Base-by-base conservation (phyloP, 805 yeast genomes). In the Naumovozyma castellii region DNA sequence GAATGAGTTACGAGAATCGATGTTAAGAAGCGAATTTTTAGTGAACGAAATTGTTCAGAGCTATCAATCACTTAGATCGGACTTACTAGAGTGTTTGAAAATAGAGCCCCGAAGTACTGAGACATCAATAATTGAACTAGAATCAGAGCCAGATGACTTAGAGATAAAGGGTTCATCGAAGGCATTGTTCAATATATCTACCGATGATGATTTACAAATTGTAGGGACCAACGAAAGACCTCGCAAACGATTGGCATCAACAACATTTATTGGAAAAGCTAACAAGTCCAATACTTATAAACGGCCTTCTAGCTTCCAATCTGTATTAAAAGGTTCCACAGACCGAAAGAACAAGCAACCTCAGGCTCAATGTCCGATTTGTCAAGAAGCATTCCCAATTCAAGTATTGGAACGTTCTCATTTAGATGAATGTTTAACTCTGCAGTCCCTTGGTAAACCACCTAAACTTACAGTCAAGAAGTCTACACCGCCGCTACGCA, bases 11-110 rank as follows among this genome's bases (percentile, higher is more conserved):
- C 73, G 77, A 53, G 88, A 84, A 44, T 76, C 88, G 36, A 73
- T 74, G 47, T 60, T 88, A 35, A 70, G 79, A 43, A 73, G 83
- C 47, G 84, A 80, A 34, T 69, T 76, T 30, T 61, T 80, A 5
- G 59, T 86, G n/a, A 94, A 82, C 52, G 94, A 84, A 46, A 64
- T 84, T 0, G 78, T 76, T 1, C 58, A 61, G 31, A 72, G 83
- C 56, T 78, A 72, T 57, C 57, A 53, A 13, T 53, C 57, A 10
- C 42, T 72, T n/a, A 59, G 82, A 45, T 51, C 59, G 2, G 60
- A 59, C 5, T 50, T 76, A 27, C 20, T 71, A 10, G 62, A 64
- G 5, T 36, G 47, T 17, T 43, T 72, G 37, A 38, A 36, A 13
- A 12, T 16, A 15, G 18, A 5, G 20, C 19, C 6, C 17, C 28